A percentile compares a stretch with the other conserved stretches of the same genome.
Conservation (phyloP, 23 red algal genomes). For the Cyanidiococcus yangmingshanensis region DNA sequence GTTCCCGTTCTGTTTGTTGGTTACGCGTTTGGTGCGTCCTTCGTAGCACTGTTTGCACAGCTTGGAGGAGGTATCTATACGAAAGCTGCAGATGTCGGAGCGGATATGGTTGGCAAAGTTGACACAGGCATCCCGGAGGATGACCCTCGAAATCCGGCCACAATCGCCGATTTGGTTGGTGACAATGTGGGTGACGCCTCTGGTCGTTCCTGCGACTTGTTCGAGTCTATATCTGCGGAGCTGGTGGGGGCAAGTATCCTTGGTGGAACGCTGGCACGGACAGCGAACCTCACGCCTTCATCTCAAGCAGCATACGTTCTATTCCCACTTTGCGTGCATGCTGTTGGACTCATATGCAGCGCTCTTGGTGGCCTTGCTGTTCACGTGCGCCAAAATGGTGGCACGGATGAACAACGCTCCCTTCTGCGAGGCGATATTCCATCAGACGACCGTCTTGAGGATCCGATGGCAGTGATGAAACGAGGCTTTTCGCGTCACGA, state of each 20-base stretch:
- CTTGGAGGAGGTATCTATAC: constrained; percentile 76
- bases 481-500: constrained; percentile 22
- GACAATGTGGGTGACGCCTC: constrained; percentile 41
- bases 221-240: constrained; percentile 30
- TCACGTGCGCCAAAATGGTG: background rate
- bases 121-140: constrained; percentile 76
- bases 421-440: background rate
- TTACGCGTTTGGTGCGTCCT: constrained; percentile 50
- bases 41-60: constrained; percentile 60
- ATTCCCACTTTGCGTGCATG: constrained; percentile 33
- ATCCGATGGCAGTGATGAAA: constrained; percentile 27
- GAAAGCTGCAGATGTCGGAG: constrained; percentile 78
- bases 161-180: constrained; percentile 45
- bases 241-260: constrained; percentile 49
- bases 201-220: constrained; percentile 39
- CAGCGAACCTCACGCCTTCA: background rate
- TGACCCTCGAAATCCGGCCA: constrained; percentile 68
- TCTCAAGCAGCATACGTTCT: constrained; percentile 15
- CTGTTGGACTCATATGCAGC: constrained; percentile 24
- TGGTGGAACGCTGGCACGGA: constrained; percentile 33
- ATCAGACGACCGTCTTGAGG: background rate
- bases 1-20: constrained; percentile 25
- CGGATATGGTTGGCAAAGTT: constrained; percentile 78
- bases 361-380: constrained; percentile 13
- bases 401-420: background rate